phyloP scores from a whole-genome alignment of 768 basidiomycete genomes.

The Leucosporidium yakuticum region DNA sequence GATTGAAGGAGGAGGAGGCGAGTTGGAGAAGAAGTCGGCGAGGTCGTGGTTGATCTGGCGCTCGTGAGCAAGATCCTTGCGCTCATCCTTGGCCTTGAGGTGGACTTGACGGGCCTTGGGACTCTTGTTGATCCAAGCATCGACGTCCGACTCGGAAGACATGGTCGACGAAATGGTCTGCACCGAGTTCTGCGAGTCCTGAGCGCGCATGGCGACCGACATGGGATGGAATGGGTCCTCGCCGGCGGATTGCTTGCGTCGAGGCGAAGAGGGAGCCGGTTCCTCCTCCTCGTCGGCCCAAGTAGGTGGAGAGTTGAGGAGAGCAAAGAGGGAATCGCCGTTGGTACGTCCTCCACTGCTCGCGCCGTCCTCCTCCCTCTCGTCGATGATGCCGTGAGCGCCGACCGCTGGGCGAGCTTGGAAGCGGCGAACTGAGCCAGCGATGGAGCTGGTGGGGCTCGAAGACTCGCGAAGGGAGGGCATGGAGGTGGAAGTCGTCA shows the following conservation, averaged over 20 bases:
- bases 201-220: conserved; percentile 11
- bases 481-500: not conserved
- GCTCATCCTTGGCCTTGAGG: conserved; percentile 31
- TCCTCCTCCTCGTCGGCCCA: conserved; percentile 4
- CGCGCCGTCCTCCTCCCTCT: no score
- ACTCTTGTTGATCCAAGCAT: conserved; percentile 6
- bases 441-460: not conserved
- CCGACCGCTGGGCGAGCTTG: no score
- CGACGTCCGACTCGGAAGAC: conserved; percentile 1
- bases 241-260: not conserved
- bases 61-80: conserved; percentile 20
- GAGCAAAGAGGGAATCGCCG: conserved; percentile 10
- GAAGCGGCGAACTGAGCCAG: not conserved
- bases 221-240: not conserved
- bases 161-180: not conserved
- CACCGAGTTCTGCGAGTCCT: conserved; percentile 5
- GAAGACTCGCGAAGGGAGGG: not conserved
- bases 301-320: conserved; percentile 18
- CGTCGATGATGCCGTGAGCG: not conserved
- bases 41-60: conserved; percentile 32
- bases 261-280: not conserved
- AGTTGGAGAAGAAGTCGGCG: conserved; percentile 18
- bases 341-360: not conserved
- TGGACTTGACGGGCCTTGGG: not conserved
- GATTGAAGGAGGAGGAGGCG: conserved; percentile 1